phyloP scores from a whole-genome alignment of 768 basidiomycete species.

The Leccinum longicurvipes region DNA sequence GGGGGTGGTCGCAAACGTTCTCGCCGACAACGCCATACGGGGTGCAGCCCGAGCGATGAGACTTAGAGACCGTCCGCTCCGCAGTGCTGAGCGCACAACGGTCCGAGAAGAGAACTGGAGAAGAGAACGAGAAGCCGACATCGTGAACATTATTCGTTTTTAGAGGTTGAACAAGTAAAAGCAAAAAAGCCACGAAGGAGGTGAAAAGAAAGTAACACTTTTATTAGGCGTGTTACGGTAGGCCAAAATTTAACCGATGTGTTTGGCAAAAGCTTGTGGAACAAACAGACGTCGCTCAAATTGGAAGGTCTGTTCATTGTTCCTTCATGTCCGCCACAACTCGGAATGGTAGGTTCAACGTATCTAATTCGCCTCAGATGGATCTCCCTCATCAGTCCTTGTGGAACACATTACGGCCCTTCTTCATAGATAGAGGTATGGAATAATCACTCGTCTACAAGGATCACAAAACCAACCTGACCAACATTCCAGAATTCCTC shows the following conservation, averaged over 20 bases:
- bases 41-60: constrained; percentile 12
- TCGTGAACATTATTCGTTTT: constrained; percentile 29
- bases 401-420: neutral
- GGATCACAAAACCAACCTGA: neutral
- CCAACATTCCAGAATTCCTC: neutral
- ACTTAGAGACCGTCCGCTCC: constrained; percentile 22
- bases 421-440: neutral
- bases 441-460: neutral
- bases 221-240: neutral
- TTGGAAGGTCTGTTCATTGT: constrained; percentile 12
- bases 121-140: constrained; percentile 64
- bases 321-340: neutral
- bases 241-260: constrained; percentile 27
- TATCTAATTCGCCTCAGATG: too few species aligned
- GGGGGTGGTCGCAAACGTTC: constrained; percentile 41
- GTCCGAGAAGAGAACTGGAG: constrained; percentile 52
- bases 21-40: constrained; percentile 21
- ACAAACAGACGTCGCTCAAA: constrained; percentile 25
- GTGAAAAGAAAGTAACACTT: neutral
- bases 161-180: constrained; percentile 1
- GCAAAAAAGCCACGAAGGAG: too few species aligned
- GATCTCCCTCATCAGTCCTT: too few species aligned
- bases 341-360: neutral
- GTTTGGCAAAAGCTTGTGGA: constrained; percentile 33
- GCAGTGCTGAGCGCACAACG: constrained; percentile 22